Evolutionary conservation across 345 rosid genomes (phyloP), one percentile per base, ranked within the genome.

Genomic region (Gossypium turneri): DNA sequence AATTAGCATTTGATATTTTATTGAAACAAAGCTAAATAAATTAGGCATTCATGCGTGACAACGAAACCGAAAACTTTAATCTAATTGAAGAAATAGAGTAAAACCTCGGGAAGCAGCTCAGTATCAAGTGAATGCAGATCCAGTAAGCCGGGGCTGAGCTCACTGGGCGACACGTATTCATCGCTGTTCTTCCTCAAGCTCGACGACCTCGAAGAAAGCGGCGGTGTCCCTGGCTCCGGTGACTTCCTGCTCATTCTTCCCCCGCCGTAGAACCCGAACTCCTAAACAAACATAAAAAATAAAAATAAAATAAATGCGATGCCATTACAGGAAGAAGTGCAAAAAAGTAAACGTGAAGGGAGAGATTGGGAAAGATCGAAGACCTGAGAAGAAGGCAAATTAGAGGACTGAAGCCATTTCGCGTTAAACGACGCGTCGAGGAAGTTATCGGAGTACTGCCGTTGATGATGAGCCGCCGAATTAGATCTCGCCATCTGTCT

Each of bases 51-150:
- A 67, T 4, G 53, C 11, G n/a, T 13, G 71, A 67, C 56, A 47
- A 15, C 19, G 10, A 22, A 13, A 66, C 34, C 53, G 34, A 11
- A 66, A 45, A 12, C 70, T 34, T n/a, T 29, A 70, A 53, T 70
- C 48, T 53, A 70, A 17, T 34, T 34, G 61, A 70, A 53, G n/a
- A 27, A 19, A 70, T 53, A 70, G 44, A 48, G 20, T 27, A 62
- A 27, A 73, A 83, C 89, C 86, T 85, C 85, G 0, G 86, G 76
- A 24, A 85, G 78, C n/a, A 88, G 81, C 82, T 88, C 91, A n/a
- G 89, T 88, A 51, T 86, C 89, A 51, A 86, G 81, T 38, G 91
- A 84, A 77, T 88, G 86, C 25, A 88, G 88, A 88, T 88, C 91
- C 73, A 88, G 84, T 79, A 88, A 75, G 38, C 91, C 88, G 53